Conservation (phyloP, 108 stramenopile species). For the Nitzschia palea region DNA sequence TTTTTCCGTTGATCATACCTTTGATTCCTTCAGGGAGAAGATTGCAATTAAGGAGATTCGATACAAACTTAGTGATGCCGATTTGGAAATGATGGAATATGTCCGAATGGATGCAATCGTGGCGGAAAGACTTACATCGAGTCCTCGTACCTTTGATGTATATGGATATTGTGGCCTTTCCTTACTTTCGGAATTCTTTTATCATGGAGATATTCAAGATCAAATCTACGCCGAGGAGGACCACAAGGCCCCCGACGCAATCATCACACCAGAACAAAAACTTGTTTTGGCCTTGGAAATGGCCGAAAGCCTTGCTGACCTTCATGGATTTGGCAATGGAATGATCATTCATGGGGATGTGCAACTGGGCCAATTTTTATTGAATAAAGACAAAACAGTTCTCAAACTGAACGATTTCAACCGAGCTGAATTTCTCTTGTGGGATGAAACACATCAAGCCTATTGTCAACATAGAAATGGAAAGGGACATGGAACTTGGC, state of each 20-base stretch:
- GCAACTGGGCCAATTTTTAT: constrained; percentile 64
- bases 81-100: constrained; percentile 9
- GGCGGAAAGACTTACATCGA: constrained; percentile 65
- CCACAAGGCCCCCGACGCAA: not conserved
- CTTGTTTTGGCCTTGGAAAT: constrained; percentile 58
- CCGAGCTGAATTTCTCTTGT: constrained; percentile 69
- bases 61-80: not conserved
- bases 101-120: constrained; percentile 75
- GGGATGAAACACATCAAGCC: constrained; percentile 36
- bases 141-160: constrained; percentile 65
- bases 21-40: constrained; percentile 16
- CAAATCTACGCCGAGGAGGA: constrained; percentile 30
- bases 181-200: constrained; percentile 51
- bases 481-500: constrained; percentile 26
- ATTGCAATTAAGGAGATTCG: constrained; percentile 23
- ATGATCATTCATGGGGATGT: constrained; percentile 68
- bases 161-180: constrained; percentile 71
- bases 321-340: constrained; percentile 67
- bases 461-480: constrained; percentile 72
- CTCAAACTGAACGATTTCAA: constrained; percentile 86
- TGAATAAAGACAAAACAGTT: constrained; percentile 30
- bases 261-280: constrained; percentile 36
- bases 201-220: constrained; percentile 48
- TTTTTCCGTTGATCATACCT: constrained; percentile 41
- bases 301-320: constrained; percentile 59